phyloP scores from a whole-genome alignment of 306 rosid genomes.

The Macrotyloma uniflorum region DNA sequence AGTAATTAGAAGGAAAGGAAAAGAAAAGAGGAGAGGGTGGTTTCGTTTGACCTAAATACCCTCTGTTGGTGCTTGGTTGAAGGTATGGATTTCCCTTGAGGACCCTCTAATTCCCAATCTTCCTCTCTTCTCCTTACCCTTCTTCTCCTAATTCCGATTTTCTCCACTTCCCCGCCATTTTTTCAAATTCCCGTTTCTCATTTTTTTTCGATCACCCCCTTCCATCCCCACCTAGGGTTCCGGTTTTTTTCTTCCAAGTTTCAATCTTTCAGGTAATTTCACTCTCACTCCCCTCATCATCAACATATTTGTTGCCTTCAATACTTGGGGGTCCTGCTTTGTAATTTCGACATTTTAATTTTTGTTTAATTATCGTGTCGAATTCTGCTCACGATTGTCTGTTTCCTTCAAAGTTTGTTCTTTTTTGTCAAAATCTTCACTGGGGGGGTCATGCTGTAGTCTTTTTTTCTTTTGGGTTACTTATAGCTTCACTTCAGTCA shows the following conservation, averaged over 20 bases:
- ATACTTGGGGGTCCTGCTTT: background rate
- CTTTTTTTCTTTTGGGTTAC: background rate
- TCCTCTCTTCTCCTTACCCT: constrained; percentile 69
- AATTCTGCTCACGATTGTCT: background rate
- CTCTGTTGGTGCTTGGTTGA: constrained; percentile 35
- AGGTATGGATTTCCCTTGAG: constrained; percentile 61
- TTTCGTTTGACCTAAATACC: constrained; percentile 75
- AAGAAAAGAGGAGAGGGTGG: background rate
- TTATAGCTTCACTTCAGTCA: background rate
- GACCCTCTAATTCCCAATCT: constrained; percentile 63
- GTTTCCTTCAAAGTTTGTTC: constrained; percentile 2
- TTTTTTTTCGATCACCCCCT: constrained; percentile 35
- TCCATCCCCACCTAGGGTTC: constrained; percentile 41
- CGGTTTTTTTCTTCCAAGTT: constrained; percentile 25
- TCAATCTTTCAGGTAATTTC: constrained; percentile 17
- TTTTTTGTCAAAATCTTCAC: background rate
- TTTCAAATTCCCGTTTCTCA: constrained; percentile 51
- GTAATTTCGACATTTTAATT: background rate
- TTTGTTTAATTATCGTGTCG: background rate
- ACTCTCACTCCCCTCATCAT: background rate
- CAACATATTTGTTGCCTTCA: background rate
- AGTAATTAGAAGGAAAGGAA: constrained; percentile 46
- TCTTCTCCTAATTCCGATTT: constrained; percentile 58
- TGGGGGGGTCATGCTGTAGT: background rate
- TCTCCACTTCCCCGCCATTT: constrained; percentile 77